Evolutionary conservation across 1,284 basidiomycete genomes (phyloP), one percentile per base, ranked within the genome.

Genomic region (Malassezia obtusa): DNA sequence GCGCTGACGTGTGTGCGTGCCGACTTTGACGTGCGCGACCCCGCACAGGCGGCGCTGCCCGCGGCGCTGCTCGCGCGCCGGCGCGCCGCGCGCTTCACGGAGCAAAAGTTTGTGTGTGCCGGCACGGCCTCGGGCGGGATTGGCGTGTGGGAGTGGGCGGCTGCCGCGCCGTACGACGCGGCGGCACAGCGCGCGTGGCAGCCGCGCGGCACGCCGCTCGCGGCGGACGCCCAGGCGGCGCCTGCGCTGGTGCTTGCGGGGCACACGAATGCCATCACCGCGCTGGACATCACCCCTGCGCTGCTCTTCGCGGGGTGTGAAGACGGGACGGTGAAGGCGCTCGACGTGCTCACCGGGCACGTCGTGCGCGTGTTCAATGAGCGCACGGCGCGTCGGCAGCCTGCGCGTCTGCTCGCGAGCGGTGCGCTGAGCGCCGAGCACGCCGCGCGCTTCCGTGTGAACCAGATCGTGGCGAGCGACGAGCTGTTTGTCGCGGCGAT

Each of bases 401-500:
- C 71, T 84, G 50, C 79, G 80, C 41, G 77, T 75, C 43, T 83
- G 87, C 67, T 64, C 75, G 10, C 78, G 76, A 19, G 78, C 79
- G 36, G 72, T 76, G 12, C 75, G 78, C 30, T 78, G 77, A 45
- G 74, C 69, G 40, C 59, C 61, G 43, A 73, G 64, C 64, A 38
- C 73, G 76, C 35, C 61, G 74, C 15, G 77, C 78, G 78, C 60
- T 79, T 79, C 58, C 69, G 68, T 0, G 84, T 88, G 14, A 77
- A 75, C 22, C 80, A 82, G 63, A 83, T 90, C 32, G 61, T 84
- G 7, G 68, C 87, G 0, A 79, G 82, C 48, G 77, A 78, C 39
- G 83, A 87, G 36, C 75, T 81, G 14, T 57, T 89, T 26, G 73
- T 87, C 31, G 82, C 82, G 8, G 77, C 77, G 35, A 79, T 85